Evolutionary conservation across 305 asterid genomes (phyloP).

Genomic region (Striga hermonthica): DNA sequence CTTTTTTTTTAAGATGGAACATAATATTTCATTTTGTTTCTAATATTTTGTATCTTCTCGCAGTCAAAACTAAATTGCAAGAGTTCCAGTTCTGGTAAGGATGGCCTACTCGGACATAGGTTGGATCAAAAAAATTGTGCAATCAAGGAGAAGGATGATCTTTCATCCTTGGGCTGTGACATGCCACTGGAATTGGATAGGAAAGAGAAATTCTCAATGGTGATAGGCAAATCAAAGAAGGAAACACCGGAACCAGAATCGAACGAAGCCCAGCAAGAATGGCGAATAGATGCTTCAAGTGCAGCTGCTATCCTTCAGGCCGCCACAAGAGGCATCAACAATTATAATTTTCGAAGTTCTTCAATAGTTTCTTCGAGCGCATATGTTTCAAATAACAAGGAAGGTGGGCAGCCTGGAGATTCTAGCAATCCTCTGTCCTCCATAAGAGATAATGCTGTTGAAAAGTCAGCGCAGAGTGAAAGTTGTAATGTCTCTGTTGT

Average conservation of each 20-base stretch:
- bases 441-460: conserved; percentile 18
- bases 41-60: conserved; percentile 22
- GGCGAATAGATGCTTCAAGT: conserved; percentile 67
- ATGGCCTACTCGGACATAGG: conserved; percentile 38
- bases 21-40: conserved; percentile 6
- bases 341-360: conserved; percentile 40
- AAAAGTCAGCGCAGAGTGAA: conserved; percentile 30
- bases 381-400: conserved; percentile 33
- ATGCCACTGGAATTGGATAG: conserved; percentile 60
- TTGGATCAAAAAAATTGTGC: conserved; percentile 37
- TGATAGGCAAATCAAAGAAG: conserved; percentile 71
- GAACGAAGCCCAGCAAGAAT: conserved; percentile 40
- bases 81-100: conserved; percentile 41
- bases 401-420: conserved; percentile 34
- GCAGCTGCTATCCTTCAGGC: conserved; percentile 92
- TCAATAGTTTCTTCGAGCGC: conserved; percentile 34
- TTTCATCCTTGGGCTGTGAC: conserved; percentile 36
- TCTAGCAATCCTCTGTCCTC: conserved; percentile 3
- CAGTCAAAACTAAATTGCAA: conserved; percentile 62
- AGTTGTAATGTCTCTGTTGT: conserved; percentile 10
- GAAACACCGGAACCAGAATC: conserved; percentile 50
- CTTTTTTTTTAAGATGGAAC: neutral
- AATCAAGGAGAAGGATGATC: conserved; percentile 35
- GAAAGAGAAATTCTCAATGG: conserved; percentile 92
- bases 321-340: conserved; percentile 71